A percentile compares a stretch with the other conserved stretches of the same genome.
These are phyloP conservation scores for Ophiostoma sp. DNA, from an alignment of 2,329 filamentous ascomycete genomes.

Conservation along the genomic window DNA sequence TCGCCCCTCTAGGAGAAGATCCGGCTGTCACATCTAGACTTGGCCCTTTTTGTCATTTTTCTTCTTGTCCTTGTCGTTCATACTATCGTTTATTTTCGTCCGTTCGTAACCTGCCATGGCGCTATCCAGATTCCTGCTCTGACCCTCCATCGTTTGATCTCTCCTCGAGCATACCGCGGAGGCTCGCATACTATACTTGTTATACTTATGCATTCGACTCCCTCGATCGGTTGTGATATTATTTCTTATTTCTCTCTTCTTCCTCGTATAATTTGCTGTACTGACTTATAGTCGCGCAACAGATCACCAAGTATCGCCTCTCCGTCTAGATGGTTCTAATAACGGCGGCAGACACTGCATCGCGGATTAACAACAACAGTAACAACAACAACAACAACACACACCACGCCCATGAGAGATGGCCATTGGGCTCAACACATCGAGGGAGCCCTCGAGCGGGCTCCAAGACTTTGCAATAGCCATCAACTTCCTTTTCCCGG, in stretches of 20 bases:
- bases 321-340: neutral
- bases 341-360: neutral
- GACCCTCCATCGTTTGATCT: neutral
- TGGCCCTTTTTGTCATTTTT: neutral
- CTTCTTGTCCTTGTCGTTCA: too few species aligned
- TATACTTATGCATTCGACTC: neutral
- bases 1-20: neutral
- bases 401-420: neutral
- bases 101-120: neutral
- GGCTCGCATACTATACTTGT: neutral
- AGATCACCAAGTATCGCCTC: neutral
- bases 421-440: constrained; percentile 16
- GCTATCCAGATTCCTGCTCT: neutral
- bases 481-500: constrained; percentile 33
- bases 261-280: neutral
- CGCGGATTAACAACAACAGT: neutral
- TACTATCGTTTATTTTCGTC: neutral
- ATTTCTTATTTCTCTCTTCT: neutral
- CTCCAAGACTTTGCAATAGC: constrained; percentile 33
- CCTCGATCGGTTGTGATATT: neutral
- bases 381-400: too few species aligned
- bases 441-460: constrained; percentile 23
- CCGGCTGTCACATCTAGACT: neutral
- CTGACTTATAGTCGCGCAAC: neutral
- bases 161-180: neutral